phyloP scores from a whole-genome alignment of 2,329 filamentous ascomycete species.

The Sarocladium kiliense region DNA sequence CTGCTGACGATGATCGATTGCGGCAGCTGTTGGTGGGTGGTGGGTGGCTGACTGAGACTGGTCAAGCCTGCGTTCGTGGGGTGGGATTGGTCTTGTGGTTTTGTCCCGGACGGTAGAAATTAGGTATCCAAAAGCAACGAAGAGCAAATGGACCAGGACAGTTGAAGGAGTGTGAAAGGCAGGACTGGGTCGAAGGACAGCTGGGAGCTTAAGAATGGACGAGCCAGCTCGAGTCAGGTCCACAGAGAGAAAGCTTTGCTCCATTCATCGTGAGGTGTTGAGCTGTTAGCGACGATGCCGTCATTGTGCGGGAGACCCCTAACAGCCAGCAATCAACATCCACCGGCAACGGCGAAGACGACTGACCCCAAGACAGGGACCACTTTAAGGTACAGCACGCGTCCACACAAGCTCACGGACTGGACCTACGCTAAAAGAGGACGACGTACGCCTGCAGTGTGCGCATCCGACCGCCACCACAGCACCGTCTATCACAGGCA shows the following conservation, averaged over 20 bases:
- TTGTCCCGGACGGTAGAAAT: too few species aligned
- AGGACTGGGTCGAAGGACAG: background rate
- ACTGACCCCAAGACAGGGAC: background rate
- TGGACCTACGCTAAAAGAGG: background rate
- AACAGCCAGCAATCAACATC: background rate
- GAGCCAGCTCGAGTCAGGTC: slow-evolving; percentile 4
- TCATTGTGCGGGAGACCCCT: slow-evolving; percentile 7
- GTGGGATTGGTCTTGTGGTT: too few species aligned
- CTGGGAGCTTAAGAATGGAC: slow-evolving; percentile 4
- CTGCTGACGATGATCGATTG: background rate
- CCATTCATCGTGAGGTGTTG: background rate
- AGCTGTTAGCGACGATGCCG: slow-evolving; percentile 6
- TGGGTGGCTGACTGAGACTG: slow-evolving; percentile 7
- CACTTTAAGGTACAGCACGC: background rate
- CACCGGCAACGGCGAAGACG: background rate
- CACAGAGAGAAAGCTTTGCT: slow-evolving; percentile 4
- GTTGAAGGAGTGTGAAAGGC: background rate
- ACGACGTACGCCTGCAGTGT: background rate
- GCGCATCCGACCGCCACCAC: background rate
- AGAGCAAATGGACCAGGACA: background rate
- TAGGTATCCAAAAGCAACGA: background rate
- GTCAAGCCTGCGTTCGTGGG: background rate
- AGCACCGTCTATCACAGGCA: background rate
- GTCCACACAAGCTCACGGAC: background rate
- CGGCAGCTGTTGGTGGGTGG: background rate